Evolutionary conservation across 176 grass and related monocot genomes (phyloP).

Genomic region (Hordeum vulgare): DNA sequence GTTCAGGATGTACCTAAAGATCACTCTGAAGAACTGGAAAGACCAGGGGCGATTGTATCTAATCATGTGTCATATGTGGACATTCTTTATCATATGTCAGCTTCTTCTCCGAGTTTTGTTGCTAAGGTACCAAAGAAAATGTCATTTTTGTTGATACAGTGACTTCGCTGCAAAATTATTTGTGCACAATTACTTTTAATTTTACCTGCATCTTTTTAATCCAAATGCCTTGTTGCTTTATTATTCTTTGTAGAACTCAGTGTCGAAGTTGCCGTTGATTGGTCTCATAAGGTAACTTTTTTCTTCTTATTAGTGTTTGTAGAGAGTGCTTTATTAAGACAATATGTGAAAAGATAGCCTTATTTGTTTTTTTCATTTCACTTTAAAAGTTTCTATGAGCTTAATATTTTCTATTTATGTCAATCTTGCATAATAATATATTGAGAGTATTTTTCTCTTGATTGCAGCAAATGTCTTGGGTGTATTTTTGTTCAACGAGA

Average conservation of each 20-base stretch:
- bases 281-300: constrained; percentile 78
- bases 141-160: background rate
- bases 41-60: constrained; percentile 72
- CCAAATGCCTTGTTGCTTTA: constrained; percentile 1
- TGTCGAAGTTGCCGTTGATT: constrained; percentile 74
- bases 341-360: background rate
- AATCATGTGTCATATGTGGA: constrained; percentile 95
- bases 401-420: background rate
- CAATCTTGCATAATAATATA: background rate
- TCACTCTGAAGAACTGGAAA: constrained; percentile 44
- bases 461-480: constrained; percentile 77
- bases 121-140: constrained; percentile 56
- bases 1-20: constrained; percentile 45
- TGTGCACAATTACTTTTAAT: background rate
- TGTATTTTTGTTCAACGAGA: constrained; percentile 96
- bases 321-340: background rate
- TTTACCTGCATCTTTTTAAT: constrained; percentile 6
- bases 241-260: constrained; percentile 58
- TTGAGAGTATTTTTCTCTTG: background rate
- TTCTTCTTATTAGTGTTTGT: background rate
- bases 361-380: background rate
- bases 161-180: background rate
- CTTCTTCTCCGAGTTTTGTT: constrained; percentile 92
- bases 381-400: background rate
- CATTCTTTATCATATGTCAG: constrained; percentile 99